phyloP scores from a whole-genome alignment of 805 yeast species.

The Cyberlindnera bimundalis region DNA sequence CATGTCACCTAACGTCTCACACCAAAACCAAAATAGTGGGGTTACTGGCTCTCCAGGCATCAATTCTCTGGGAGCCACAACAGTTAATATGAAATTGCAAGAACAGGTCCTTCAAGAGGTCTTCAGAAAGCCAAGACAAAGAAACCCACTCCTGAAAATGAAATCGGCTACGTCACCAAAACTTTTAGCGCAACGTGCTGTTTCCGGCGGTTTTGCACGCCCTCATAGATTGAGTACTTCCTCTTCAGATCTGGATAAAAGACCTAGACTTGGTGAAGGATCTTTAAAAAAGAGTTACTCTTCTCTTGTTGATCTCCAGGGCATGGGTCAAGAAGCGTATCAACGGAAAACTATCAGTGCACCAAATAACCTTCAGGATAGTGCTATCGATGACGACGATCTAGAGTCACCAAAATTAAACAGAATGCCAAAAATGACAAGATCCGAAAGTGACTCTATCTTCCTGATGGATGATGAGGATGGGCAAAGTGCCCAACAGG shows the following conservation, averaged over 20 bases:
- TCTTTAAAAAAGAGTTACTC: constrained; percentile 21
- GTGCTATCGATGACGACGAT: constrained; percentile 6
- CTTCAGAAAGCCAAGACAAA: constrained; percentile 38
- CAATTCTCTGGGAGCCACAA: constrained; percentile 52
- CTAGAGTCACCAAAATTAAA: neutral
- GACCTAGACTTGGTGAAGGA: constrained; percentile 16
- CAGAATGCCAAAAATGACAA: constrained; percentile 6
- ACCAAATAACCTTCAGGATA: neutral
- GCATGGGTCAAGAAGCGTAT: constrained; percentile 8
- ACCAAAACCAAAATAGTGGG: neutral
- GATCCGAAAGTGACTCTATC: constrained; percentile 33
- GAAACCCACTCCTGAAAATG: constrained; percentile 6
- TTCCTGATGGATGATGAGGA: constrained; percentile 45
- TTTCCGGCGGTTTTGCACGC: constrained; percentile 7
- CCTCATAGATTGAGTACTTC: constrained; percentile 24
- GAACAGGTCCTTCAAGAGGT: constrained; percentile 73
- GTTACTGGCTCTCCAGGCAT: constrained; percentile 14
- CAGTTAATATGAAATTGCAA: constrained; percentile 65
- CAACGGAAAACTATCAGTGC: neutral
- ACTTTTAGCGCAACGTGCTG: constrained; percentile 11
- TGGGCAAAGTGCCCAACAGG: constrained; percentile 11
- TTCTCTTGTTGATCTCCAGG: constrained; percentile 26
- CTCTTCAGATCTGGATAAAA: constrained; percentile 23
- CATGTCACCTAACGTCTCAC: constrained; percentile 4
- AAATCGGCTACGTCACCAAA: constrained; percentile 23